Evolutionary conservation across 179 eudicot species (phyloP).

Genomic region (Spergularia azorica): DNA sequence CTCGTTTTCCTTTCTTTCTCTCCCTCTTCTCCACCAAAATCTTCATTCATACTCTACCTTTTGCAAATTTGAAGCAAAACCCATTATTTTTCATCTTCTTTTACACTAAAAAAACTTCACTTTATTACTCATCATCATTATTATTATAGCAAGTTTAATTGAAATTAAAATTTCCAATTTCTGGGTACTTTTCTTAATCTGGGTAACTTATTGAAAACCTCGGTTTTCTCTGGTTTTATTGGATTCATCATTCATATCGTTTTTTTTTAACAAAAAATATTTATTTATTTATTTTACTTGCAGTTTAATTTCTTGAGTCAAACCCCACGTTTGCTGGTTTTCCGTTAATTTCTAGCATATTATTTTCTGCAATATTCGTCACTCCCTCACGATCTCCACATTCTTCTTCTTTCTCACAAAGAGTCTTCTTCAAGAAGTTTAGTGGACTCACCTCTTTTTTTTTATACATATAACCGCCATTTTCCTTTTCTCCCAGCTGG

Average conservation of each 20-base stretch:
- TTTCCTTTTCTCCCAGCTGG: background rate
- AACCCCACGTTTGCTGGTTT: background rate
- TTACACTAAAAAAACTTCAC: background rate
- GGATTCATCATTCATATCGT: background rate
- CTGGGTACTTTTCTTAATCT: background rate
- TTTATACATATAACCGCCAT: too few species aligned
- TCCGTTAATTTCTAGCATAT: background rate
- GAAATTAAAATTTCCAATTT: background rate
- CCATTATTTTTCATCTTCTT: background rate
- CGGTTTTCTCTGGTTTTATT: background rate
- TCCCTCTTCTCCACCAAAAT: too few species aligned
- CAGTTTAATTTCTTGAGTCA: background rate
- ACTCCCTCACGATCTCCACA: background rate
- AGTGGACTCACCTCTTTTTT: background rate
- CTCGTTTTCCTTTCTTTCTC: background rate
- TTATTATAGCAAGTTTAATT: too few species aligned
- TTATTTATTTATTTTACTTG: background rate
- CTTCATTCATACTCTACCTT: background rate
- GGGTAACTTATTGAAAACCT: background rate
- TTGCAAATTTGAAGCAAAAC: background rate
- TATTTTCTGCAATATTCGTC: background rate
- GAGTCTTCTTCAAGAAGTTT: background rate
- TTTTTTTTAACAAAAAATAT: background rate
- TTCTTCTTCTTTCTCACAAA: background rate
- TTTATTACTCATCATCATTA: background rate